Base-by-base conservation (phyloP, 495 filamentous ascomycete genomes). In the Parathielavia hyrcaniae region DNA sequence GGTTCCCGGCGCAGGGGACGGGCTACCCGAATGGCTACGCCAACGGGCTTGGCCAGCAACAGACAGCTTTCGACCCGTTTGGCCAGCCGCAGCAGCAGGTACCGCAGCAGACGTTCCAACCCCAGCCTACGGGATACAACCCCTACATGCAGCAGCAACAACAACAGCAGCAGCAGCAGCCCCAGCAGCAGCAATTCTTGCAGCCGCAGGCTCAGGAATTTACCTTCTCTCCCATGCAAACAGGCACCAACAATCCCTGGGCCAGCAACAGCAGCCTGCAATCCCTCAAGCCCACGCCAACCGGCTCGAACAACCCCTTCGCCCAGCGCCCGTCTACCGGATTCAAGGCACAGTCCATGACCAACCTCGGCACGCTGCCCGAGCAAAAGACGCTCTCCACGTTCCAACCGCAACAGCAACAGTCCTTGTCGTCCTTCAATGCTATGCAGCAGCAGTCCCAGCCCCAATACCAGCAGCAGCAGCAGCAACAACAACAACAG, bases 271-370 rank as follows among this genome's bases (percentile, higher is more conserved):
- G 77, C 55, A 72, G 65, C 53, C 23, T 57, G 26, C 75, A 83
- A 45, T 61, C 69, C 8, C 64, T 87, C 45, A 77, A 83, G 64
- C 81, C 85, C 13, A 81, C 79, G 61, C 79, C 88, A 1, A 97
- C 92, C 23, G 92, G 92, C 50, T 97, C 92, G 0, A 98, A 97
- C 75, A 98, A 98, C 63, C 92, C 92, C 35, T 98, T 98, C 67
- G 92, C 92, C 6, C 82, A 65, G 53, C 60, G 66, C 32, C 67
- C 71, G 20, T 75, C 75, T 1, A 41, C 61, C 0, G 61, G 51
- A 22, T 77, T 76, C 41, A 76, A 80, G 38, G 62, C 75, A 22
- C 75, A 79, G 10, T 75, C 82, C n/a, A 83, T 81, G 59, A 82
- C 82, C 17, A 80, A 83, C 32, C 77, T 91, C 49, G 82, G 83